Conservation (phyloP, 192 early-diverging fungal species). For the Entomortierella chlamydospora region DNA sequence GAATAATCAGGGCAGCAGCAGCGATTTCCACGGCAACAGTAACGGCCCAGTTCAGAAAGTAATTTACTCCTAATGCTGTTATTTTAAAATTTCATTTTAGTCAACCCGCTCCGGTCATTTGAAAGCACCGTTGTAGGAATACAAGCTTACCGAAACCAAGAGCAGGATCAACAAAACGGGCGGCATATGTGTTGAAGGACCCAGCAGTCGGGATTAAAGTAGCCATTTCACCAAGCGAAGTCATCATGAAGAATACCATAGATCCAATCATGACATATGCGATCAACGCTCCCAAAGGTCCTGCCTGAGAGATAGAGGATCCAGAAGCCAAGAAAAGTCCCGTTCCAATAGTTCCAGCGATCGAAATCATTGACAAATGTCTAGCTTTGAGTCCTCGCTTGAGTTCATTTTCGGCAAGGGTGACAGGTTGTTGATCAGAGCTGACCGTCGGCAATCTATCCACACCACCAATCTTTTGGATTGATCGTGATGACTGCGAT, state of each 20-base stretch:
- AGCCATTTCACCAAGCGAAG: conserved; percentile 89
- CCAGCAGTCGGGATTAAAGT: conserved; percentile 87
- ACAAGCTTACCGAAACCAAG: conserved; percentile 71
- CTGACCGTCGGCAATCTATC: conserved; percentile 32
- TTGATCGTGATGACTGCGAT: conserved; percentile 20
- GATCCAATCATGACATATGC: conserved; percentile 79
- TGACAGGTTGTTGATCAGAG: conserved; percentile 38
- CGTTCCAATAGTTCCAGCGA: conserved; percentile 84
- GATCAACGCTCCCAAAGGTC: conserved; percentile 82
- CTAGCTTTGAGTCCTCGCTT: conserved; percentile 77
- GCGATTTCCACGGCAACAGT: conserved; percentile 82
- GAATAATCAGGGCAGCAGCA: conserved; percentile 84
- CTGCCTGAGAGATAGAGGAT: conserved; percentile 76
- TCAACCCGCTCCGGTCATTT: no score
- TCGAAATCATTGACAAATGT: conserved; percentile 80
- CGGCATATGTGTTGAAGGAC: conserved; percentile 83
- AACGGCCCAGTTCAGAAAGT: conserved; percentile 80
- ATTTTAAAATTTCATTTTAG: no score
- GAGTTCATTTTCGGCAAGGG: conserved; percentile 47
- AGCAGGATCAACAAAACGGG: conserved; percentile 90
- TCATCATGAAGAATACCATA: conserved; percentile 81
- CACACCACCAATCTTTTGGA: conserved; percentile 23
- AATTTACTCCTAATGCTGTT: conserved; percentile 56
- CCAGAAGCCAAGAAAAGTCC: conserved; percentile 89
- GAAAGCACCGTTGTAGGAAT: no score